A percentile compares a stretch with the other conserved stretches of the same genome.
phyloP scores from a whole-genome alignment of 2,329 filamentous ascomycete genomes.

The Herpotrichia juniperi region DNA sequence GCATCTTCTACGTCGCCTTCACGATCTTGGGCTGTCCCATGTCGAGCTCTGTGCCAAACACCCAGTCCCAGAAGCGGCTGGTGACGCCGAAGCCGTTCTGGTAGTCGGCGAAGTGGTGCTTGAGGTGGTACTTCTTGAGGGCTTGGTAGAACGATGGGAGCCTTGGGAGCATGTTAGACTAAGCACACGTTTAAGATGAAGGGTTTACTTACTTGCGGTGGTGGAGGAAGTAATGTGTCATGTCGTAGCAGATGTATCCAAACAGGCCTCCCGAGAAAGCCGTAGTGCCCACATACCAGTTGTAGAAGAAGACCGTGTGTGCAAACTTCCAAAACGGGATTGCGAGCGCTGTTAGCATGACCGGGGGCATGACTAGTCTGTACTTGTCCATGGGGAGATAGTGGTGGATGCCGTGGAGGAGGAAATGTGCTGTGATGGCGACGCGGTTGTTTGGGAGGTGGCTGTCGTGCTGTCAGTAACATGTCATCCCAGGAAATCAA shows the following conservation, averaged over 20 bases:
- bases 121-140: conserved; percentile 96
- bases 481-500: not conserved
- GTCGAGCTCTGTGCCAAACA: conserved; percentile 88
- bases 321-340: conserved; percentile 92
- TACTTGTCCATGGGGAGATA: conserved; percentile 99
- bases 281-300: conserved; percentile 81
- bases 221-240: conserved; percentile 99
- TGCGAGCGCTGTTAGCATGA: conserved; percentile 82
- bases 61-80: conserved; percentile 90
- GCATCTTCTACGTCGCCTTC: conserved; percentile 46
- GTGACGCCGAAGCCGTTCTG: conserved; percentile 97
- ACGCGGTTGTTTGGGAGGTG: conserved; percentile 90
- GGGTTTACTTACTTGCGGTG: conserved; percentile 73
- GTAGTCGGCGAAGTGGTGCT: conserved; percentile 97
- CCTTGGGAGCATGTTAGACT: conserved; percentile 43
- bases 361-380: conserved; percentile 94
- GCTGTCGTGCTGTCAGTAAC: conserved; percentile 53
- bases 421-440: conserved; percentile 85
- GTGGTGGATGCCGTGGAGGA: conserved; percentile 96
- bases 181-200: not conserved
- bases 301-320: conserved; percentile 78
- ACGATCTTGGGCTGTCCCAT: conserved; percentile 56
- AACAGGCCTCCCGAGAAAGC: conserved; percentile 91
- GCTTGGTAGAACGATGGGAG: conserved; percentile 87
- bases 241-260: conserved; percentile 93